Percentiles rank a stretch among this genome's conserved stretches.
Conservation (phyloP, 148 eudicot genomes). For the Persicaria tinctoria region DNA sequence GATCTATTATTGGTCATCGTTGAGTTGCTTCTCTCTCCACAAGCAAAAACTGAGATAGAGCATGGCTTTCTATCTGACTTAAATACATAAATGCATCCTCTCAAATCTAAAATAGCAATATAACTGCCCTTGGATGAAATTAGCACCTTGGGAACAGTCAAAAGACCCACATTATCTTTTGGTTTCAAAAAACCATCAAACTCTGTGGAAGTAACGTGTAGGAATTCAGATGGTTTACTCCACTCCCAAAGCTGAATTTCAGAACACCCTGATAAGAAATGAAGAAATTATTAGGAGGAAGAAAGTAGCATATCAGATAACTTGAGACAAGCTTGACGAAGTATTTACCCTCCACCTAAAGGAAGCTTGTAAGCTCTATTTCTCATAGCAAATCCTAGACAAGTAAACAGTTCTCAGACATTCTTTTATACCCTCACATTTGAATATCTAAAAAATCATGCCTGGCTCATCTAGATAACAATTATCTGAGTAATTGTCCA, state of each 20-base stretch:
- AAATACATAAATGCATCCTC: constrained; percentile 55
- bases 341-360: not conserved
- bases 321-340: not conserved
- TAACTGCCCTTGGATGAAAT: constrained; percentile 68
- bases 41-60: constrained; percentile 37
- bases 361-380: not conserved
- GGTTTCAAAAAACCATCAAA: constrained; percentile 53
- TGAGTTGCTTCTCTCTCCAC: constrained; percentile 25
- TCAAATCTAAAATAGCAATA: constrained; percentile 65
- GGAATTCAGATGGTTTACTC: constrained; percentile 33
- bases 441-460: not conserved
- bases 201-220: constrained; percentile 35
- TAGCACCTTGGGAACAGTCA: constrained; percentile 67
- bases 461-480: not conserved
- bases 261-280: constrained; percentile 45
- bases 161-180: constrained; percentile 39
- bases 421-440: not conserved
- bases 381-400: not conserved
- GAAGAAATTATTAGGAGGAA: not conserved
- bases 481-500: not conserved
- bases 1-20: constrained; percentile 14
- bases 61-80: constrained; percentile 34
- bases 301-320: not conserved
- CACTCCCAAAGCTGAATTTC: constrained; percentile 61
- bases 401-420: not conserved